A percentile compares a stretch with the other conserved stretches of the same genome.
Evolutionary conservation across 2,329 filamentous ascomycete species (phyloP).

Genomic region (Trichoderma harzianum): DNA sequence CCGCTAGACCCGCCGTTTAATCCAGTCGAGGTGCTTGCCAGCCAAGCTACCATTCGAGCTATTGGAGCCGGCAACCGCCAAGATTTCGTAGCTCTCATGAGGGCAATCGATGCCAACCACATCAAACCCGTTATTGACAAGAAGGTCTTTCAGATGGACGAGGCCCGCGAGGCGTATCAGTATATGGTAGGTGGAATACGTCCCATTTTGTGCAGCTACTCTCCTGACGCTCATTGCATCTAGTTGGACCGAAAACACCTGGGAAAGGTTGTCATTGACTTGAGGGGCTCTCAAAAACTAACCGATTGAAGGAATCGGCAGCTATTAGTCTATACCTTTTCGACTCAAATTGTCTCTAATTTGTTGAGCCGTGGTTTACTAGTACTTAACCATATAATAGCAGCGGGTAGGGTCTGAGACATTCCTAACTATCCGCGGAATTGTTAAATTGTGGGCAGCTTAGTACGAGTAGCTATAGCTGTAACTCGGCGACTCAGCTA

Average conservation of each 20-base stretch:
- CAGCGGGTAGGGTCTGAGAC: not conserved
- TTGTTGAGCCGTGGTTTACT: not conserved
- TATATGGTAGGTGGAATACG: not conserved
- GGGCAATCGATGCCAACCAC: not conserved
- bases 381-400: not conserved
- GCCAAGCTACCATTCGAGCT: not conserved
- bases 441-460: not conserved
- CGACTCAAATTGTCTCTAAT: not conserved
- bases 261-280: not conserved
- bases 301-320: not conserved
- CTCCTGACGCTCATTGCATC: not conserved
- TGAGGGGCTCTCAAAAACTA: not conserved
- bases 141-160: not conserved
- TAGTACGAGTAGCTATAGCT: not conserved
- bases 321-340: not conserved
- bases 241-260: not conserved
- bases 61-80: not conserved
- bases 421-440: not conserved
- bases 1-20: not conserved
- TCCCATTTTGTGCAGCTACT: not conserved
- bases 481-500: not conserved
- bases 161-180: not conserved
- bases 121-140: not conserved
- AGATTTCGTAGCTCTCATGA: not conserved
- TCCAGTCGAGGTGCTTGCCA: not conserved